Evolutionary conservation across 768 basidiomycete genomes (phyloP).

Genomic region (Leccinum subtestaceum): DNA sequence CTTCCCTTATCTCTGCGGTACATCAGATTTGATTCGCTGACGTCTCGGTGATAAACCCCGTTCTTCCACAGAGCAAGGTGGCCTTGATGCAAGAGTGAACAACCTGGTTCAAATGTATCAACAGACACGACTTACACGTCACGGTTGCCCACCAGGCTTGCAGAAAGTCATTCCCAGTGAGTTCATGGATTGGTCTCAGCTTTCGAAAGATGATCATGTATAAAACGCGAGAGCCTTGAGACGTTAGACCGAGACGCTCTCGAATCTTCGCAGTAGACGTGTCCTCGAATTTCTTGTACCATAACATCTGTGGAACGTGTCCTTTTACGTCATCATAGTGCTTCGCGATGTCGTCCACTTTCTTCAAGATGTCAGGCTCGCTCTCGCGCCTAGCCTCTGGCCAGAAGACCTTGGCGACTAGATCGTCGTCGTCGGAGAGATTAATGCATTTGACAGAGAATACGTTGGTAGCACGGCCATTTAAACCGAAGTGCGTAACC

Average conservation of each 20-base stretch:
- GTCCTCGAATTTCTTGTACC: neutral
- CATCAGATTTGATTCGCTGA: neutral
- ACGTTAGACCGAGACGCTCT: too few species aligned
- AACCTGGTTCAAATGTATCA: too few species aligned
- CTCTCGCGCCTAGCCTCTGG: too few species aligned
- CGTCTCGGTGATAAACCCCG: neutral
- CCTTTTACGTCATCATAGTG: neutral
- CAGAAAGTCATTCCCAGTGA: neutral
- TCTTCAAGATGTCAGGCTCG: too few species aligned
- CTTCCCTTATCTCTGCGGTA: too few species aligned
- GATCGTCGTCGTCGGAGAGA: too few species aligned
- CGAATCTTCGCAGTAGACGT: neutral
- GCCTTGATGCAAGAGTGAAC: neutral
- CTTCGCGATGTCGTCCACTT: too few species aligned
- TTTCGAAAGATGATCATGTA: neutral
- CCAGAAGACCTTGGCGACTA: too few species aligned
- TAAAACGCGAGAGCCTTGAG: neutral
- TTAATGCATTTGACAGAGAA: too few species aligned
- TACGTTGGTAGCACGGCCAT: too few species aligned
- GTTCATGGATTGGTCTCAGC: too few species aligned
- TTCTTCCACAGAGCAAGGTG: neutral
- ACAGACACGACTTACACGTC: neutral
- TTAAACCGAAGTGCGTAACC: too few species aligned
- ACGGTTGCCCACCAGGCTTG: neutral
- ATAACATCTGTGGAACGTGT: neutral